A percentile compares a stretch with the other conserved stretches of the same genome.
phyloP scores from a whole-genome alignment of 305 asterid genomes.

The Solanum hybrid region DNA sequence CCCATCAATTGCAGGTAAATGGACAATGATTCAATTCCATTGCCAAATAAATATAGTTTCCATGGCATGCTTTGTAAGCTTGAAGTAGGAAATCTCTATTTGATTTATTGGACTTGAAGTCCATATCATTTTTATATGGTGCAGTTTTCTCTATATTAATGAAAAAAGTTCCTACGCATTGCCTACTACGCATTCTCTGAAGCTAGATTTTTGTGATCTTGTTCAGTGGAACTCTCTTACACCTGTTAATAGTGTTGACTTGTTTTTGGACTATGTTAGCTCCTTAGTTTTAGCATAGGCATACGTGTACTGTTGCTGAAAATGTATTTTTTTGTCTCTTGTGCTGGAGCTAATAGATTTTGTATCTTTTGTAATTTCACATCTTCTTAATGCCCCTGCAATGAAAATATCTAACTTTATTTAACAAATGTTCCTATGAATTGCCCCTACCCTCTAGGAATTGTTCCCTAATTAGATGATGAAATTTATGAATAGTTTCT shows the following conservation, averaged over 20 bases:
- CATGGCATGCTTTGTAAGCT: background rate
- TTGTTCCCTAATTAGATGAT: background rate
- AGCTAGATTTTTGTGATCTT: background rate
- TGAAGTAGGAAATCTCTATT: background rate
- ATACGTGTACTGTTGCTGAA: background rate
- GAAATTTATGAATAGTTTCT: background rate
- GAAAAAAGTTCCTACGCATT: background rate
- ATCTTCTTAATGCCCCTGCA: background rate
- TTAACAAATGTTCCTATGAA: background rate
- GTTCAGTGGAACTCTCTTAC: background rate
- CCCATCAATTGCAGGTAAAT: constrained; percentile 44
- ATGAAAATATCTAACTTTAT: background rate
- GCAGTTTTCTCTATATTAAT: background rate
- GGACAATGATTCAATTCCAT: background rate
- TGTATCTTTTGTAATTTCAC: background rate
- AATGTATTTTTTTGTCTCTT: background rate
- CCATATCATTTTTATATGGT: background rate
- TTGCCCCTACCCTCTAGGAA: background rate
- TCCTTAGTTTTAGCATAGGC: background rate
- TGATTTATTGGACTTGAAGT: background rate
- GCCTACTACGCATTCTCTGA: background rate
- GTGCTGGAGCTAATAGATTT: background rate
- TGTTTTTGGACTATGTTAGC: background rate
- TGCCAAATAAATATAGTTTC: background rate
- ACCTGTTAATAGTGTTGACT: background rate